Conservation (phyloP, 225 moss, liverwort and hornwort species). For the Thuidium tamariscinum region DNA sequence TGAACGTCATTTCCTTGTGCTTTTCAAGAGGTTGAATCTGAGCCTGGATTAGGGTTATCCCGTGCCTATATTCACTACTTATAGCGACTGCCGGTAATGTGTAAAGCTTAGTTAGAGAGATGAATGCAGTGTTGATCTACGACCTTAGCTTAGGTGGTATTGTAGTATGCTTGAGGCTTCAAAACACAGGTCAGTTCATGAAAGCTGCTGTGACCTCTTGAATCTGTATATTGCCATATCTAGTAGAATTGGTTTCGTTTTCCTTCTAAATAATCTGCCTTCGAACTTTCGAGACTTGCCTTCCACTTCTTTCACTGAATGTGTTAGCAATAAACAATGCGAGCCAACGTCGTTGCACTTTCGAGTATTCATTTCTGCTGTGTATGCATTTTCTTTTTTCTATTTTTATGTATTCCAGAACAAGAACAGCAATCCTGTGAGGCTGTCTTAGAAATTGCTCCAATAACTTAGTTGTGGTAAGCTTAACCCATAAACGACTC, state of each 20-base stretch:
- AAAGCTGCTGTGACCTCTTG: constrained; percentile 5
- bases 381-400: not conserved
- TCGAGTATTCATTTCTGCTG: not conserved
- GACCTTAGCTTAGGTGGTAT: constrained; percentile 1
- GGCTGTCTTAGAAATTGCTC: not conserved
- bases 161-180: constrained; percentile 5
- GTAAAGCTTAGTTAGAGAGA: not conserved
- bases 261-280: not conserved
- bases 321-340: not conserved
- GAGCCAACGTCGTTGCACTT: not conserved
- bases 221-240: constrained; percentile 26
- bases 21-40: constrained; percentile 83
- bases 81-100: not conserved
- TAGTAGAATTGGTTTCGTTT: not conserved
- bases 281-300: not conserved
- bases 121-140: constrained; percentile 2
- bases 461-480: not conserved
- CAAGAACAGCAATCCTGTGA: not conserved
- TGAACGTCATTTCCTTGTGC: constrained; percentile 94
- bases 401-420: not conserved
- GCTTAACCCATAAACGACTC: no score
- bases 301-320: not conserved
- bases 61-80: not conserved
- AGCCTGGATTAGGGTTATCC: constrained; percentile 25
- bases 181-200: not conserved